phyloP scores from a whole-genome alignment of 495 filamentous ascomycete genomes.

The Immersiella caudata region DNA sequence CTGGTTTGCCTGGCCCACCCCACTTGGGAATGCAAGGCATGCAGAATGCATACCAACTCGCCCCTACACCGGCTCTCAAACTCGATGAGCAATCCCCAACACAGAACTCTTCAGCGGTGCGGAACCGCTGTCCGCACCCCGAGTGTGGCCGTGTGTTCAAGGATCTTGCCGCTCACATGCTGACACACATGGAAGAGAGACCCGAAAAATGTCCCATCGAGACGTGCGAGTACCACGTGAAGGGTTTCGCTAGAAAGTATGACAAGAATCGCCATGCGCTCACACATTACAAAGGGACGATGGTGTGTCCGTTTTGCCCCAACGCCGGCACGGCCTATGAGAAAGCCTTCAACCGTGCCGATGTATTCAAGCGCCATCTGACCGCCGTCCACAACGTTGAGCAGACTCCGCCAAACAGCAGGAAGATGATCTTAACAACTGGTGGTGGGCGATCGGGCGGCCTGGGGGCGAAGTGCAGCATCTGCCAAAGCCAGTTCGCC shows the following conservation, averaged over 20 bases:
- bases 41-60: constrained; percentile 43
- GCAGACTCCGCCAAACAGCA: constrained; percentile 91
- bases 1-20: constrained; percentile 23
- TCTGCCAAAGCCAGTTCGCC: constrained; percentile 83
- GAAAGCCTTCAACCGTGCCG: constrained; percentile 98
- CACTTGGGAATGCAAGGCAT: constrained; percentile 32
- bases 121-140: constrained; percentile 72
- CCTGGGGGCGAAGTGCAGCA: constrained; percentile 90
- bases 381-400: constrained; percentile 94
- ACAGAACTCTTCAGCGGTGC: constrained; percentile 42
- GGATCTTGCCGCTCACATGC: constrained; percentile 92
- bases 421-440: constrained; percentile 58
- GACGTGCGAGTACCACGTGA: constrained; percentile 91
- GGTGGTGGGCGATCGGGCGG: constrained; percentile 44
- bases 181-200: constrained; percentile 91
- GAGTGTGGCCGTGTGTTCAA: constrained; percentile 93
- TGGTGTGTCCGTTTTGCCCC: constrained; percentile 98
- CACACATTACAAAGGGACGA: constrained; percentile 98
- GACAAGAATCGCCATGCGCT: constrained; percentile 98
- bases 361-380: constrained; percentile 97
- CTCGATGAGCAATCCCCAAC: constrained; percentile 68
- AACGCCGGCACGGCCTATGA: constrained; percentile 88
- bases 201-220: constrained; percentile 96
- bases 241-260: constrained; percentile 96
- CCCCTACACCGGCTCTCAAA: constrained; percentile 43